Conservation (phyloP, 768 basidiomycete genomes). For the Panaeolus cyanescens region DNA sequence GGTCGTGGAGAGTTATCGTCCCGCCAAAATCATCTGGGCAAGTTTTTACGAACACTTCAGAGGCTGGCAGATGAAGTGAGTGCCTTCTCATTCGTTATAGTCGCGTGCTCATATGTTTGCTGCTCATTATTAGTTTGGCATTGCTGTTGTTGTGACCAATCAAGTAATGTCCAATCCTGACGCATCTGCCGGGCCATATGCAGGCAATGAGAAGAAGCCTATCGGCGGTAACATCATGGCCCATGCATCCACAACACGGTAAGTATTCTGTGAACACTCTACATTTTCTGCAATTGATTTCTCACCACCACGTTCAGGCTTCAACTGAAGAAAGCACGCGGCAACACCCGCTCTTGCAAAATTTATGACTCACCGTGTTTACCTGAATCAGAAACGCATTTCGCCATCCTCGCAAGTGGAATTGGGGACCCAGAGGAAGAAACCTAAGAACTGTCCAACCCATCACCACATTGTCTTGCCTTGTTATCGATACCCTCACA, state of each 20-base stretch:
- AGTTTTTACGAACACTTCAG: constrained; percentile 91
- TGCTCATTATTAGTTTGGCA: constrained; percentile 71
- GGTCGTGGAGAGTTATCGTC: constrained; percentile 95
- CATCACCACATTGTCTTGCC: background rate
- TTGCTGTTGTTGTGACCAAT: constrained; percentile 96
- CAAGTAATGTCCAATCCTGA: constrained; percentile 99
- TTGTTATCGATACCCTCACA: background rate
- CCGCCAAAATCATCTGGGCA: constrained; percentile 93
- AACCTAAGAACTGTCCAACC: constrained; percentile 37
- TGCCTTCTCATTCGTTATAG: constrained; percentile 8
- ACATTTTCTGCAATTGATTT: constrained; percentile 10
- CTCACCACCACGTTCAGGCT: constrained; percentile 50
- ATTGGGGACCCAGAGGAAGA: constrained; percentile 96
- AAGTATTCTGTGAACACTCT: constrained; percentile 16
- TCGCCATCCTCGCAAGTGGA: constrained; percentile 89
- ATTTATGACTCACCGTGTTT: constrained; percentile 98
- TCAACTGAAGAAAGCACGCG: constrained; percentile 90
- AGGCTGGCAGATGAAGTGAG: constrained; percentile 93
- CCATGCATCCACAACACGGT: constrained; percentile 97
- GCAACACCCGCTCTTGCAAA: constrained; percentile 90
- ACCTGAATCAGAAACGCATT: constrained; percentile 94
- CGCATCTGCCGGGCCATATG: constrained; percentile 86
- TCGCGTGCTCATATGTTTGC: constrained; percentile 11
- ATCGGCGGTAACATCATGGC: constrained; percentile 99
- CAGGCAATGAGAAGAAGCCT: constrained; percentile 94